Evolutionary conservation across 345 rosid genomes (phyloP).

Genomic region (Leavenworthia alabamica): DNA sequence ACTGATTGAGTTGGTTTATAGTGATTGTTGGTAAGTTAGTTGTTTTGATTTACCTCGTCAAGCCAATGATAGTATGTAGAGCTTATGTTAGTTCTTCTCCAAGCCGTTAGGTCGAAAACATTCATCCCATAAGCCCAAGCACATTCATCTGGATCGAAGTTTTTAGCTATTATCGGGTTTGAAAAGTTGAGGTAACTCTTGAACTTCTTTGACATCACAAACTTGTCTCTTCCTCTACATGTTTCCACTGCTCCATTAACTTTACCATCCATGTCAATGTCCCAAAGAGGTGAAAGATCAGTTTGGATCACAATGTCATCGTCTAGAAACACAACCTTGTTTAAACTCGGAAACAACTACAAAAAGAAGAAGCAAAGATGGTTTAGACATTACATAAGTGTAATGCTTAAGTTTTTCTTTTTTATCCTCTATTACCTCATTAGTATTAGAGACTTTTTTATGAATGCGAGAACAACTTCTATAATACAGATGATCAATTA

Average conservation of each 20-base stretch:
- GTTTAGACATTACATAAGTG: neutral
- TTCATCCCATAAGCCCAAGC: slow-evolving; percentile 99
- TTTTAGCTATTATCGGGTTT: slow-evolving; percentile 53
- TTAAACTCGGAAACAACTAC: too few species aligned
- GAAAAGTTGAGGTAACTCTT: slow-evolving; percentile 93
- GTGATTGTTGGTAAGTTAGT: neutral
- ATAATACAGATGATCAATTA: too few species aligned
- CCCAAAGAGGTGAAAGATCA: slow-evolving; percentile 91
- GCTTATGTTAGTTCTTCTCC: slow-evolving; percentile 93
- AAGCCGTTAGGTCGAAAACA: slow-evolving; percentile 74
- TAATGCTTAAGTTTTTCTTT: neutral
- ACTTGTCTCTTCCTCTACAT: slow-evolving; percentile 70
- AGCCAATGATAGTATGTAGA: slow-evolving; percentile 83
- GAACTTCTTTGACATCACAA: slow-evolving; percentile 77
- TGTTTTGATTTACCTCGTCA: slow-evolving; percentile 52
- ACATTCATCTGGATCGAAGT: slow-evolving; percentile 71
- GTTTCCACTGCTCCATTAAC: slow-evolving; percentile 95
- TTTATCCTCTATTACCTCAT: too few species aligned
- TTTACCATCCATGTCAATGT: slow-evolving; percentile 81
- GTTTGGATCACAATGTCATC: slow-evolving; percentile 91
- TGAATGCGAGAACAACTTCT: too few species aligned
- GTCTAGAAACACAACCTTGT: slow-evolving; percentile 84
- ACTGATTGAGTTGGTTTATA: too few species aligned
- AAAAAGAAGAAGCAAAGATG: too few species aligned
- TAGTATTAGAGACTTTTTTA: too few species aligned